Conservation (phyloP, 2,329 filamentous ascomycete species). For the Sclerotiophoma versabilis region DNA sequence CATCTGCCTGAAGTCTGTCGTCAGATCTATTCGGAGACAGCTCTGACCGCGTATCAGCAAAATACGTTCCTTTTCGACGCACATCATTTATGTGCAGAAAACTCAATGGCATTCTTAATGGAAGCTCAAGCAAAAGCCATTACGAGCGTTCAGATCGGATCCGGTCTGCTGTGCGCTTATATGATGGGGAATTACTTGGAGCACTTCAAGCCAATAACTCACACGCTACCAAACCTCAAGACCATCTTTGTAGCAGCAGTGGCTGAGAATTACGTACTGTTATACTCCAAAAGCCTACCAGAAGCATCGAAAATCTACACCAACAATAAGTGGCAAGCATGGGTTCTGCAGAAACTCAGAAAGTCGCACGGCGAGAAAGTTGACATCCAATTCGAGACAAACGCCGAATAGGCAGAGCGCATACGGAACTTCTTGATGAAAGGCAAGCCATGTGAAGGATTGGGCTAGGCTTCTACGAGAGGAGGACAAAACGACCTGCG, state of each 20-base stretch:
- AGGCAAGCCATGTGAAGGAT: too few species aligned
- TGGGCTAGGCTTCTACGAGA: too few species aligned
- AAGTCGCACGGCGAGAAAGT: neutral
- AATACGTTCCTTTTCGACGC: neutral
- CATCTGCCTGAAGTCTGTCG: conserved; percentile 10
- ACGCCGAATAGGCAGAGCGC: too few species aligned
- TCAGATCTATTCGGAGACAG: conserved; percentile 17
- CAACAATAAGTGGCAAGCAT: neutral
- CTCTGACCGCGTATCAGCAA: neutral
- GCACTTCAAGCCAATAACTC: too few species aligned
- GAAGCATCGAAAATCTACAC: neutral
- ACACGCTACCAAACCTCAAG: neutral
- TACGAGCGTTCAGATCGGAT: neutral
- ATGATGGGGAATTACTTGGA: neutral
- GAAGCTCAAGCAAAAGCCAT: neutral
- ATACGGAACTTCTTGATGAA: too few species aligned
- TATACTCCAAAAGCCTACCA: accelerated
- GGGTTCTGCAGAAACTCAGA: neutral
- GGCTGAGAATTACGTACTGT: too few species aligned
- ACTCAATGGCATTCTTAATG: neutral
- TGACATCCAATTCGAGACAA: neutral
- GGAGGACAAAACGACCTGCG: too few species aligned
- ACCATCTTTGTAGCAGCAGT: neutral
- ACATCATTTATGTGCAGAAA: neutral
- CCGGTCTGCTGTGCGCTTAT: neutral